Conservation (phyloP, 1,139 yeast genomes). For the Zygosaccharomyces sapae region DNA sequence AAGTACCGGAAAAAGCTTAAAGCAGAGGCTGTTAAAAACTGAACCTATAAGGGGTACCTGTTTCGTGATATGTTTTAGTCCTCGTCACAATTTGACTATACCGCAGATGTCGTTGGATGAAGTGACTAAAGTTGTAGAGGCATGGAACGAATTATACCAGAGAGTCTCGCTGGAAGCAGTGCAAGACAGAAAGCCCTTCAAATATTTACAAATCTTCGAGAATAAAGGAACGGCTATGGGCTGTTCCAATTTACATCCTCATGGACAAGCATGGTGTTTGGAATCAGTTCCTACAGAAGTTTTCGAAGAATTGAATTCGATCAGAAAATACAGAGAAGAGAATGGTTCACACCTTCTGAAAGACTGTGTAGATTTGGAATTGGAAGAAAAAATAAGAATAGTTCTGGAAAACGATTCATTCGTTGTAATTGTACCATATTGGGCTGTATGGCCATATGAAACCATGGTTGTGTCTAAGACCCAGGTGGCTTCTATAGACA, state of each 20-base stretch:
- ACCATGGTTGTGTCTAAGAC: constrained; percentile 56
- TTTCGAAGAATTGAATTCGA: constrained; percentile 50
- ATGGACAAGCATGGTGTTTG: constrained; percentile 76
- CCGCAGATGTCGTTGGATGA: constrained; percentile 54
- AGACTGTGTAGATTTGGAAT: constrained; percentile 61
- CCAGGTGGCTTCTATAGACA: constrained; percentile 50
- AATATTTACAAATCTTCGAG: constrained; percentile 69
- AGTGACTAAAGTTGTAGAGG: constrained; percentile 47
- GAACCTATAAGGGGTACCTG: constrained; percentile 66
- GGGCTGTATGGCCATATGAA: constrained; percentile 86
- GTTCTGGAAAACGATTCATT: constrained; percentile 61
- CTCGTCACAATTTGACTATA: constrained; percentile 64
- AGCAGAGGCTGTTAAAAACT: constrained; percentile 48
- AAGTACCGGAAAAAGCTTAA: constrained; percentile 29
- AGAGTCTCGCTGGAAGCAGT: constrained; percentile 41
- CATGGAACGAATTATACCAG: constrained; percentile 57
- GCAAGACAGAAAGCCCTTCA: constrained; percentile 45
- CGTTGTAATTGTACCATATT: constrained; percentile 70
- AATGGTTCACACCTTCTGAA: constrained; percentile 51
- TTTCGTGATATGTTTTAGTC: constrained; percentile 68
- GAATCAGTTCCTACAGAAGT: constrained; percentile 67
- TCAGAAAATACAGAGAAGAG: constrained; percentile 47
- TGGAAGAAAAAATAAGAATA: constrained; percentile 48
- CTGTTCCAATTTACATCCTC: constrained; percentile 79
- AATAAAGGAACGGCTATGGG: constrained; percentile 82